Evolutionary conservation across 2,329 filamentous ascomycete genomes (phyloP).

Genomic region (Piedraia hortae): DNA sequence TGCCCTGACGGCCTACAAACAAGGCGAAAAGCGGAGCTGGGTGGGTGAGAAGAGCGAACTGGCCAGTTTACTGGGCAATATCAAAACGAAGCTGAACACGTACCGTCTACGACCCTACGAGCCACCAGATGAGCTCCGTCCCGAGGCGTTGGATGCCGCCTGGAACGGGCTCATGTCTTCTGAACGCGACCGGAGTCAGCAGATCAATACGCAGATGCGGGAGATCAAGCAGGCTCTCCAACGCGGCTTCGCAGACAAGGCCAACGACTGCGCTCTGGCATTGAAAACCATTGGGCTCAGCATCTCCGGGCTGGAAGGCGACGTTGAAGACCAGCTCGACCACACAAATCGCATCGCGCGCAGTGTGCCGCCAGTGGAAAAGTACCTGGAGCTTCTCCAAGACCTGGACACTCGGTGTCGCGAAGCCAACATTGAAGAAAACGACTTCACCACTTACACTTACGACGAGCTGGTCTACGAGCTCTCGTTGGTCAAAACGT

Average conservation of each 20-base stretch:
- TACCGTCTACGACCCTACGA: slow-evolving; percentile 80
- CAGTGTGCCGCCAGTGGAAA: slow-evolving; percentile 67
- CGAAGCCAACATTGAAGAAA: slow-evolving; percentile 96
- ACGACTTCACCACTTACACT: slow-evolving; percentile 98
- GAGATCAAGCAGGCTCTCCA: slow-evolving; percentile 94
- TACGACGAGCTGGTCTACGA: slow-evolving; percentile 93
- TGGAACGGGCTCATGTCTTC: slow-evolving; percentile 58
- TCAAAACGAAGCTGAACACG: slow-evolving; percentile 93
- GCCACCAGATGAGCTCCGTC: slow-evolving; percentile 54
- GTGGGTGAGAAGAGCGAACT: slow-evolving; percentile 94
- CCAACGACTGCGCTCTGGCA: slow-evolving; percentile 88
- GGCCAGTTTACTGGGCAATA: slow-evolving; percentile 77
- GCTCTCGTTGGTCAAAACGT: slow-evolving; percentile 66
- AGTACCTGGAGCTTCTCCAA: slow-evolving; percentile 69
- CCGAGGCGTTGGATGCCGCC: slow-evolving; percentile 56
- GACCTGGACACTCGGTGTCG: slow-evolving; percentile 66
- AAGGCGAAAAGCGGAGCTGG: slow-evolving; percentile 74
- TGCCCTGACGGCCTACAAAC: slow-evolving; percentile 72
- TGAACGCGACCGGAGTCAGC: slow-evolving; percentile 67
- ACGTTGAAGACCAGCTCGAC: slow-evolving; percentile 76
- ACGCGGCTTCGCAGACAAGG: slow-evolving; percentile 85
- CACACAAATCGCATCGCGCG: slow-evolving; percentile 67
- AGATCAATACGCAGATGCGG: slow-evolving; percentile 94
- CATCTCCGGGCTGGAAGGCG: slow-evolving; percentile 88
- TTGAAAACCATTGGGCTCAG: slow-evolving; percentile 85